Evolutionary conservation across 257 asterid genomes (phyloP).

Genomic region (Coffea eugenioides): DNA sequence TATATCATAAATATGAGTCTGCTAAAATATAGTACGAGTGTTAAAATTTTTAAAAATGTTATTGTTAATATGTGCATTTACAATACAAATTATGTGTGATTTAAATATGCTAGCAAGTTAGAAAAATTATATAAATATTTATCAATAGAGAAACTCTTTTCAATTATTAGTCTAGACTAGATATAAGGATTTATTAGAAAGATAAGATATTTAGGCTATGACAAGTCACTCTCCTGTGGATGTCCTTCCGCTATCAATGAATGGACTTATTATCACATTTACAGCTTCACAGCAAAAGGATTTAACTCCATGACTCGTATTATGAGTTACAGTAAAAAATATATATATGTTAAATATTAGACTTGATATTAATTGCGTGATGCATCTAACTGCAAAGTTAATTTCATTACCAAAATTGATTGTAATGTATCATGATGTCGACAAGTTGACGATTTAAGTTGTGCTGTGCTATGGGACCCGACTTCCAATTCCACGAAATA

Average conservation of each 20-base stretch:
- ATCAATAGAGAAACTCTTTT: not conserved
- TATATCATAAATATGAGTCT: no score
- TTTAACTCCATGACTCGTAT: no score
- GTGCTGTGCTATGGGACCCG: not conserved
- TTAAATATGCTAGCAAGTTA: no score
- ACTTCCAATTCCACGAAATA: conserved; percentile 10
- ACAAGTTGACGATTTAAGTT: not conserved
- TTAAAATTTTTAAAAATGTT: no score
- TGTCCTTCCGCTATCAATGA: not conserved
- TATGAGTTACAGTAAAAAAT: no score
- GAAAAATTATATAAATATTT: not conserved
- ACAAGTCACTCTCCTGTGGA: not conserved
- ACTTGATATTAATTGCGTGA: not conserved
- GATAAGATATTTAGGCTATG: not conserved
- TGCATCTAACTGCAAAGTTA: not conserved
- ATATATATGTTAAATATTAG: not conserved
- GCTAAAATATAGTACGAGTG: no score
- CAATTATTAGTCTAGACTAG: not conserved
- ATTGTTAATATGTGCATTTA: no score
- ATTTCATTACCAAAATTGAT: not conserved
- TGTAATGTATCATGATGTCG: conserved; percentile 14
- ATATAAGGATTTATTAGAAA: not conserved
- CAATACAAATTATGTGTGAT: no score
- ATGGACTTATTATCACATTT: not conserved
- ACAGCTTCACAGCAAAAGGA: not conserved